A percentile compares a stretch with the other conserved stretches of the same genome.
Conservation (phyloP, 108 stramenopile species). For the Cyclostephanos tholiformis region DNA sequence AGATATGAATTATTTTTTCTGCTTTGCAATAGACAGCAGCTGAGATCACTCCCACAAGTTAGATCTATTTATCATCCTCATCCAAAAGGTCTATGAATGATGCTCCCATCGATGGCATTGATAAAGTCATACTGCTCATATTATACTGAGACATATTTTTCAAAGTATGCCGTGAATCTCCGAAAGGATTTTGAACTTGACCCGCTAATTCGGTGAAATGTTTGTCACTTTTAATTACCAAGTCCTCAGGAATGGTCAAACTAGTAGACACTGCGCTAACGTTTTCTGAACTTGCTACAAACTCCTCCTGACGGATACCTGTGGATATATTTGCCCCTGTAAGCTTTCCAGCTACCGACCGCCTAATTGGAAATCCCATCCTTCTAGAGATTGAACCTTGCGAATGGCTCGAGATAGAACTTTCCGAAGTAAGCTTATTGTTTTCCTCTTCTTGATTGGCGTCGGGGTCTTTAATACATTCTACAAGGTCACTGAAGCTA, state of each 20-base stretch:
- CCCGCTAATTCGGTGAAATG: slow-evolving; percentile 19
- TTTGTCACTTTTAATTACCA: slow-evolving; percentile 11
- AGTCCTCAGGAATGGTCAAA: slow-evolving; percentile 23
- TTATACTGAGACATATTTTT: neutral
- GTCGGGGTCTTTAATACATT: slow-evolving; percentile 1
- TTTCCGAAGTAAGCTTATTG: neutral
- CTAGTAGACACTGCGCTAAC: slow-evolving; percentile 12
- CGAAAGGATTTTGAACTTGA: slow-evolving; percentile 10
- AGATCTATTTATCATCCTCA: neutral
- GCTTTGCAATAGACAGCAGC: too few species aligned
- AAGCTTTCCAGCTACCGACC: slow-evolving; percentile 7
- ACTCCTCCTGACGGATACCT: slow-evolving; percentile 1
- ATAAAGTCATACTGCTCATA: slow-evolving; percentile 5
- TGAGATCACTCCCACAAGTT: too few species aligned
- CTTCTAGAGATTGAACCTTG: slow-evolving; percentile 9
- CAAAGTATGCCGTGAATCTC: neutral
- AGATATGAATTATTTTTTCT: too few species aligned
- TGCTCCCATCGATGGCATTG: neutral
- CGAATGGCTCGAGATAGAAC: slow-evolving; percentile 2
- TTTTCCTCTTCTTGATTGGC: neutral
- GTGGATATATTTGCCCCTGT: neutral
- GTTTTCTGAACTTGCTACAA: neutral
- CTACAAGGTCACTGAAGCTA: slow-evolving; percentile 11
- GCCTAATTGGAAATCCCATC: slow-evolving; percentile 32
- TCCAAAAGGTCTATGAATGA: neutral